Evolutionary conservation across 1,284 basidiomycete species (phyloP), one percentile per base, ranked within the genome.

Genomic region (Moniliella sp.): DNA sequence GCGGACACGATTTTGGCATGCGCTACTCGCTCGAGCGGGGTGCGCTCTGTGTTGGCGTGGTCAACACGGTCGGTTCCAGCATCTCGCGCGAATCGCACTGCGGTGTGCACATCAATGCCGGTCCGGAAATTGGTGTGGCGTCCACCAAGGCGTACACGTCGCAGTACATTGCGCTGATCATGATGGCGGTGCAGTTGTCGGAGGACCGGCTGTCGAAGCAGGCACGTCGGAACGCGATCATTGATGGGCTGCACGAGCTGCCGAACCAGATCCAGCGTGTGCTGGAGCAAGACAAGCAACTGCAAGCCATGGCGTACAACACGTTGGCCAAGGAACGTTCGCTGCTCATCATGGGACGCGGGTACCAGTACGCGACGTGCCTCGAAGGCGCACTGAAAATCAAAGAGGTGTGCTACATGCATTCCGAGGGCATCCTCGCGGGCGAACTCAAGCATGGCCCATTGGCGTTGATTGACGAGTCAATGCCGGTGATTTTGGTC

Each of bases 91-190:
- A 94, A 67, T 88, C 86, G 11, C 91, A 97, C 69, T n/a, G n/a
- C n/a, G 91, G 91, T 78, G 77, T 99, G 36, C 88, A 97, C 68
- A 97, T 99, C 68, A 99, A 99, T 61, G 88, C 91, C 52, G 88
- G 88, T 27, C 88, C 88, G 40, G 88, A 97, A 68, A 88, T 97
- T 43, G 88, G 91, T 72, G 91, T 99, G 42, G 91, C 91, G 4
- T 94, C 86, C n/a, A 99, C 91, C 44, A 99, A 99, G 75, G 91
- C 91, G 2, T 99, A 99, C 67, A 97, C 88, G 2, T 94, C 86
- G 31, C 88, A 99, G 66, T 97, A 94, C 69, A 86, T 97, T 48
- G 91, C 88, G 2, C 71, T 97, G 33, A 68, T 93, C 64, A 88
- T 97, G 78, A 91, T 97, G 67, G 91, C 91, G 10, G 72, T 97